Conservation (phyloP, 192 early-diverging fungal species). For the Coemansia sp. region DNA sequence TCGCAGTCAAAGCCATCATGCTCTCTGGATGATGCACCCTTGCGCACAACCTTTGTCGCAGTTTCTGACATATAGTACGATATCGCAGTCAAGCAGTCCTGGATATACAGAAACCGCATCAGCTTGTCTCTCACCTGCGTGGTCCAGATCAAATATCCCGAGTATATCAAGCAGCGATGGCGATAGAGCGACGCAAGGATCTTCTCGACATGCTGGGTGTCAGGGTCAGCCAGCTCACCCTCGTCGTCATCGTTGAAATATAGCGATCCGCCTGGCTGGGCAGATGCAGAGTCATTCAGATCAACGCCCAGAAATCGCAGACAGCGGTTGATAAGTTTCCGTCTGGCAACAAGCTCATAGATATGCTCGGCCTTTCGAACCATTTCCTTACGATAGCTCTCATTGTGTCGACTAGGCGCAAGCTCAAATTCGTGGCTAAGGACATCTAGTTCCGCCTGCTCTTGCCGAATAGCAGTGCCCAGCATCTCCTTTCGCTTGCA, state of each 20-base stretch:
- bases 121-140: conserved; percentile 78
- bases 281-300: conserved; percentile 2
- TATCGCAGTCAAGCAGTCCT: conserved; percentile 66
- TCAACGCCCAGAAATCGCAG: conserved; percentile 43
- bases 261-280: background rate
- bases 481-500: conserved; percentile 51
- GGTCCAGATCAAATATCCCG: conserved; percentile 84
- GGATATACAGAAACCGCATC: conserved; percentile 73
- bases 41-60: conserved; percentile 76
- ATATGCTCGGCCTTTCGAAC: conserved; percentile 49
- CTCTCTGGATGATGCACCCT: conserved; percentile 47
- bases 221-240: conserved; percentile 20
- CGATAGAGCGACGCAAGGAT: conserved; percentile 60
- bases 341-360: conserved; percentile 51
- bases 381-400: conserved; percentile 43
- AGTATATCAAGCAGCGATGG: conserved; percentile 80
- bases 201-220: conserved; percentile 53
- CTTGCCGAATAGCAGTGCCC: conserved; percentile 43
- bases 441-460: conserved; percentile 37
- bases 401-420: conserved; percentile 33
- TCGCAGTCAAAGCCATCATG: background rate
- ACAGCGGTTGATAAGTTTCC: conserved; percentile 55
- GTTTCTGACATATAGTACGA: conserved; percentile 82
- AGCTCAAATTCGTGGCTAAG: conserved; percentile 50
- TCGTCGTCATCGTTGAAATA: conserved; percentile 9